phyloP scores from a whole-genome alignment of 306 rosid species.

The Vigna angularis region DNA sequence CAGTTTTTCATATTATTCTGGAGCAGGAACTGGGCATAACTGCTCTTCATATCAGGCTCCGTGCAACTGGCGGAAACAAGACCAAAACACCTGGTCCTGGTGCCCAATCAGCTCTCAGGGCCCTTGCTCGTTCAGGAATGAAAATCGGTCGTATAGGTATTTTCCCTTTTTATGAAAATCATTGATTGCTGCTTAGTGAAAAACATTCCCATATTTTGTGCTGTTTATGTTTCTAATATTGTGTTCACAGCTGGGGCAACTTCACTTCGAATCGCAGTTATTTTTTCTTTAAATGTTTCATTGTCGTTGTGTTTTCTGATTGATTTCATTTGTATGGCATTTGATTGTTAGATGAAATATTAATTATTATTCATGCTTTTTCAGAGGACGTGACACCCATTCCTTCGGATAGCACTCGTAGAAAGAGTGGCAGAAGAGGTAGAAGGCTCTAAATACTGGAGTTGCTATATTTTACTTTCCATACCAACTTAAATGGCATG shows the following conservation, averaged over 20 bases:
- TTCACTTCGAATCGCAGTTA: not conserved
- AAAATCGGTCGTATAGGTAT: conserved; percentile 89
- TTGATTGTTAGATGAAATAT: not conserved
- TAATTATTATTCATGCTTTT: conserved; percentile 4
- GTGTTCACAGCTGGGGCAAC: no score
- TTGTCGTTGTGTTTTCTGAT: not conserved
- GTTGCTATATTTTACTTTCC: conserved; percentile 30
- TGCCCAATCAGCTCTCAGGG: conserved; percentile 92
- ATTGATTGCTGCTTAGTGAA: not conserved
- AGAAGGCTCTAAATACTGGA: conserved; percentile 65
- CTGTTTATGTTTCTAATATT: no score
- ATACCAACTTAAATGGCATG: conserved; percentile 33
- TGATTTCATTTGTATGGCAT: not conserved
- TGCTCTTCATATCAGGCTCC: conserved; percentile 82
- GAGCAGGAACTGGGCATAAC: conserved; percentile 83
- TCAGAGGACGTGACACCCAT: conserved; percentile 96
- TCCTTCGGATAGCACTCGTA: conserved; percentile 90
- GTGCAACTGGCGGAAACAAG: conserved; percentile 91
- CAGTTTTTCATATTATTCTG: conserved; percentile 2
- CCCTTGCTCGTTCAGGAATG: conserved; percentile 97
- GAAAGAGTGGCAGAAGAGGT: conserved; percentile 95
- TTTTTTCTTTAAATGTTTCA: not conserved
- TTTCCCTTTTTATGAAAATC: not conserved
- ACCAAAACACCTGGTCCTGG: conserved; percentile 93
- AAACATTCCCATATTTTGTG: not conserved